Percentiles rank a stretch among this genome's conserved stretches.
Evolutionary conservation across 2,329 filamentous ascomycete species (phyloP).

Genomic region (Diaporthe humulicola): DNA sequence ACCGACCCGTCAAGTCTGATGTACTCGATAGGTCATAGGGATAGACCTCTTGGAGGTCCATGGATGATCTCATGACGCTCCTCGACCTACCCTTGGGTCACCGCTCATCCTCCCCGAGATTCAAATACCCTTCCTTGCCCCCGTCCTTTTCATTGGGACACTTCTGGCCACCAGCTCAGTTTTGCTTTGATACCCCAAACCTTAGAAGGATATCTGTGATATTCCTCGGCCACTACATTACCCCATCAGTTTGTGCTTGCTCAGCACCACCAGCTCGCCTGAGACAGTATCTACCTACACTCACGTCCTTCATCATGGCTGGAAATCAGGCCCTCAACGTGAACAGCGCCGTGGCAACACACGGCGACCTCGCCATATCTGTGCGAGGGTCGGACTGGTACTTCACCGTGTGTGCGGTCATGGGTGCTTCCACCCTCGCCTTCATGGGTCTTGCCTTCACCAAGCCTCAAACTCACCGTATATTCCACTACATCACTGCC

Average conservation of each 20-base stretch:
- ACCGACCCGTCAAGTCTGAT: conserved; percentile 9
- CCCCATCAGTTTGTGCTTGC: too few relatives aligned
- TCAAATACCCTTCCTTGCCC: conserved; percentile 35
- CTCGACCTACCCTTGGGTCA: background rate
- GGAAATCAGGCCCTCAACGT: conserved; percentile 60
- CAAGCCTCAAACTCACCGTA: conserved; percentile 67
- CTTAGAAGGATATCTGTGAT: conserved; percentile 17
- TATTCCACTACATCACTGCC: conserved; percentile 76
- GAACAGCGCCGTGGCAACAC: conserved; percentile 61
- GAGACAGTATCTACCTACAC: background rate
- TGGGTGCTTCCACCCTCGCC: conserved; percentile 65
- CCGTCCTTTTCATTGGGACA: background rate
- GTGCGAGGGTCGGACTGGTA: conserved; percentile 72
- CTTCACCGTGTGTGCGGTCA: conserved; percentile 71
- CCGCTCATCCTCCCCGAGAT: background rate
- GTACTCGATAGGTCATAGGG: conserved; percentile 1
- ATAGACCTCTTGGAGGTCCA: background rate
- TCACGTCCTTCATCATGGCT: conserved; percentile 41
- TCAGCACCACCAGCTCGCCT: too few relatives aligned
- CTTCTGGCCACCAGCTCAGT: background rate
- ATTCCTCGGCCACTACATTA: too few relatives aligned
- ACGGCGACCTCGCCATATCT: conserved; percentile 70
- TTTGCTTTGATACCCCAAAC: conserved; percentile 30
- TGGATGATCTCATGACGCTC: conserved; percentile 33
- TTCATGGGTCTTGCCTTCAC: conserved; percentile 66